Evolutionary conservation across 768 basidiomycete genomes (phyloP).

Genomic region (Tephrocybe sp.): DNA sequence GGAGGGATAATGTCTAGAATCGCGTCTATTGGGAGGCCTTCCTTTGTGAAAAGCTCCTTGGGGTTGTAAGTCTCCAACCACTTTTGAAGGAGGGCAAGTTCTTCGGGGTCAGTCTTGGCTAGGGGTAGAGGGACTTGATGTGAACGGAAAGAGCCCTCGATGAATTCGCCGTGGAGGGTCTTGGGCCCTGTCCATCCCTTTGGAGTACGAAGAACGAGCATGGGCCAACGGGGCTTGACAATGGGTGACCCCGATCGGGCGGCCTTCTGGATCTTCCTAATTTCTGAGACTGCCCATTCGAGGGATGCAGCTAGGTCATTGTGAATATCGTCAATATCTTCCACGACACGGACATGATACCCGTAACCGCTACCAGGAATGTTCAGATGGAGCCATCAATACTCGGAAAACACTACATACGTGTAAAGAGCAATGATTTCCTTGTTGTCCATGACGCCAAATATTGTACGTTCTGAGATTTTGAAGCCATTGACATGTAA

Average conservation of each 20-base stretch:
- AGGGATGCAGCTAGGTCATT: slow-evolving; percentile 78
- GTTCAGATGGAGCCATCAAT: background rate
- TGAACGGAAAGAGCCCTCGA: slow-evolving; percentile 81
- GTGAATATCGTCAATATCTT: slow-evolving; percentile 65
- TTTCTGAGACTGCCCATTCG: slow-evolving; percentile 78
- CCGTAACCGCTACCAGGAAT: slow-evolving; percentile 62
- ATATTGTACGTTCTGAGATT: slow-evolving; percentile 88
- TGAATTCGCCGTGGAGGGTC: slow-evolving; percentile 60
- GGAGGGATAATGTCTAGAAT: slow-evolving; percentile 62
- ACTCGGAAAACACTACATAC: slow-evolving; percentile 32
- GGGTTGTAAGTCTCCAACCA: slow-evolving; percentile 81
- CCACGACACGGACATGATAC: slow-evolving; percentile 86
- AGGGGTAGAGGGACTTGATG: slow-evolving; percentile 88
- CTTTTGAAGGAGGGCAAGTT: slow-evolving; percentile 59
- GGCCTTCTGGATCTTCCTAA: slow-evolving; percentile 74
- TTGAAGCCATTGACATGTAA: slow-evolving; percentile 88
- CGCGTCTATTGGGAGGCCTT: slow-evolving; percentile 53
- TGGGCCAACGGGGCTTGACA: slow-evolving; percentile 89
- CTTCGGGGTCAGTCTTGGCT: slow-evolving; percentile 61
- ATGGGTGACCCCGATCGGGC: slow-evolving; percentile 77
- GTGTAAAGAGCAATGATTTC: slow-evolving; percentile 77
- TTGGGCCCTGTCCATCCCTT: slow-evolving; percentile 81
- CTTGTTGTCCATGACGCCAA: slow-evolving; percentile 88
- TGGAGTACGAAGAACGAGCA: slow-evolving; percentile 82
- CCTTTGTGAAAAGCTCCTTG: slow-evolving; percentile 58